A percentile compares a stretch with the other conserved stretches of the same genome.
These are phyloP conservation scores for Pichiaceae sp. DNA, from an alignment of 1,139 yeast species.

Conservation along the genomic window DNA sequence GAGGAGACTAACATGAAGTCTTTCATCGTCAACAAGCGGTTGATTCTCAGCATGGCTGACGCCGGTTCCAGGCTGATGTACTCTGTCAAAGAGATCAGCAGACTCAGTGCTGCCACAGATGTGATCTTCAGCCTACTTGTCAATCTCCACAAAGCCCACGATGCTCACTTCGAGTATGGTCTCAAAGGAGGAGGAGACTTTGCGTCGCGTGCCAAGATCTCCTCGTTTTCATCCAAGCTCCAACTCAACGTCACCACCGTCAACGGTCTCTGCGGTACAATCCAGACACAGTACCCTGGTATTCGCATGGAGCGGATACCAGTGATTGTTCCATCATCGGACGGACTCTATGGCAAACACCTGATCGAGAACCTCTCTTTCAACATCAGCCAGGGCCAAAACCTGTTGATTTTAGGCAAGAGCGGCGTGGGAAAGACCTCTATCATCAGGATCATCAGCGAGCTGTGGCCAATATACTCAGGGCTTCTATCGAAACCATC, in stretches of 20 bases:
- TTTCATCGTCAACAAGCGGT: slow-evolving; percentile 81
- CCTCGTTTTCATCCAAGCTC: slow-evolving; percentile 22
- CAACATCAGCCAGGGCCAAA: slow-evolving; percentile 58
- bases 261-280: slow-evolving; percentile 67
- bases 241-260: slow-evolving; percentile 9
- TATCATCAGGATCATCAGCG: slow-evolving; percentile 76
- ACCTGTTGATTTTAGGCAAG: slow-evolving; percentile 72
- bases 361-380: slow-evolving; percentile 57
- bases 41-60: slow-evolving; percentile 86
- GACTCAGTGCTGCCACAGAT: slow-evolving; percentile 84
- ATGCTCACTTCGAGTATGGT: slow-evolving; percentile 60
- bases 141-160: slow-evolving; percentile 76
- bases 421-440: slow-evolving; percentile 91
- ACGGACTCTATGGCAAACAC: slow-evolving; percentile 46
- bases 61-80: slow-evolving; percentile 97
- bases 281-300: slow-evolving; percentile 73
- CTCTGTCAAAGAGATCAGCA: slow-evolving; percentile 88
- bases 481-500: slow-evolving; percentile 80
- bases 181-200: slow-evolving; percentile 20
- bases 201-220: slow-evolving; percentile 30
- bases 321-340: slow-evolving; percentile 63
- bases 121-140: slow-evolving; percentile 70
- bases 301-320: slow-evolving; percentile 78
- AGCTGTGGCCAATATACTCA: slow-evolving; percentile 80
- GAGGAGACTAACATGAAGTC: slow-evolving; percentile 65